These are phyloP conservation scores for Pseudogymnoascus sp. DNA, from an alignment of 2,329 filamentous ascomycete genomes.

Conservation along the genomic window DNA sequence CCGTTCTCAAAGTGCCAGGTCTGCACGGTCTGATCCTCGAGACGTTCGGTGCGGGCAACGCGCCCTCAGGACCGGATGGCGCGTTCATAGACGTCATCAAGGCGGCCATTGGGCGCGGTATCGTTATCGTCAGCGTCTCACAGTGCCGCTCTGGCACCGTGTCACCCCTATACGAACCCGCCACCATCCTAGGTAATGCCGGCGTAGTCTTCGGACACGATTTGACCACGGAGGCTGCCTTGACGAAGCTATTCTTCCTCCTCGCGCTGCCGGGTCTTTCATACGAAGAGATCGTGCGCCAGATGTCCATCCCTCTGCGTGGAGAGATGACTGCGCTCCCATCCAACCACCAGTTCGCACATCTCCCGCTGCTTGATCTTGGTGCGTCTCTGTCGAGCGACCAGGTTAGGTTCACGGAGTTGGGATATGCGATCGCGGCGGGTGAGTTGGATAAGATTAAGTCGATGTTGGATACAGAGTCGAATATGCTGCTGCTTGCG, in stretches of 20 bases:
- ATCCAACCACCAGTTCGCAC: constrained; percentile 32
- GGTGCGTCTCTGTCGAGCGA: constrained; percentile 39
- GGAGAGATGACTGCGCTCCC: constrained; percentile 53
- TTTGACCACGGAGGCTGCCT: constrained; percentile 51
- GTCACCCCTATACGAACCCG: constrained; percentile 49
- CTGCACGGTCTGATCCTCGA: constrained; percentile 61
- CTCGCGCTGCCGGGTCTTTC: constrained; percentile 51
- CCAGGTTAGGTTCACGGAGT: constrained; percentile 48
- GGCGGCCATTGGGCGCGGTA: constrained; percentile 55
- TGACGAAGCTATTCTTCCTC: constrained; percentile 41
- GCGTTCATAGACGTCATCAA: constrained; percentile 54
- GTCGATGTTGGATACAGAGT: constrained; percentile 24
- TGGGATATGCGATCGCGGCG: constrained; percentile 55
- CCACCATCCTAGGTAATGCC: constrained; percentile 53
- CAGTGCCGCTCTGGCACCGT: constrained; percentile 52
- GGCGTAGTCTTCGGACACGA: constrained; percentile 63
- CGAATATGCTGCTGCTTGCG: constrained; percentile 26
- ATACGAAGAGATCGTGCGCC: constrained; percentile 48
- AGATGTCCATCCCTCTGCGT: constrained; percentile 55
- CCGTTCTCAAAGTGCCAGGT: constrained; percentile 52
- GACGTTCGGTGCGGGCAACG: constrained; percentile 66
- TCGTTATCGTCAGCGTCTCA: constrained; percentile 65
- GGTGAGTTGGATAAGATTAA: constrained; percentile 42
- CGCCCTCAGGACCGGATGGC: constrained; percentile 53
- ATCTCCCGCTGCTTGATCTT: constrained; percentile 38